phyloP scores from a whole-genome alignment of 2,329 filamentous ascomycete genomes.

The Pyricularia sp. region DNA sequence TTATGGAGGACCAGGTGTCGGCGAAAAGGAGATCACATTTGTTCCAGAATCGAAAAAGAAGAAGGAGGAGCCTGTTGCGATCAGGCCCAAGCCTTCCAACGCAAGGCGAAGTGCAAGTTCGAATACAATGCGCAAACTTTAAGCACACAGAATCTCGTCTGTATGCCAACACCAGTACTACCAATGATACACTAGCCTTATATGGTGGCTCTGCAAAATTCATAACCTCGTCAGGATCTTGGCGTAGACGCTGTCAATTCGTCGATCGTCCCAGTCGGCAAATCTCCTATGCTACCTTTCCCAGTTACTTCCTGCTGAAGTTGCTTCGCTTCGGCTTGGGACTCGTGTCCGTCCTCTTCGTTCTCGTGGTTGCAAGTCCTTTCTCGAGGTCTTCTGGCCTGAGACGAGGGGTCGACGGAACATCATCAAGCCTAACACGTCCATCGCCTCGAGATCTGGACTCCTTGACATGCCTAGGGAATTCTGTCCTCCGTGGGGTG shows the following conservation, averaged over 20 bases:
- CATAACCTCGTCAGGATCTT: background rate
- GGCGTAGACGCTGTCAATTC: background rate
- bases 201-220: background rate
- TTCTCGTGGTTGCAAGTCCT: constrained; percentile 25
- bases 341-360: background rate
- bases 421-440: constrained; percentile 41
- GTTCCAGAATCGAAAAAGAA: constrained; percentile 50
- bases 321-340: constrained; percentile 24
- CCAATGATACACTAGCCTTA: background rate
- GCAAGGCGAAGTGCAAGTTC: constrained; percentile 62
- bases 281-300: background rate
- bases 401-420: constrained; percentile 49
- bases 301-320: constrained; percentile 22
- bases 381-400: constrained; percentile 51
- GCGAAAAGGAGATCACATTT: constrained; percentile 65
- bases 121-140: constrained; percentile 65
- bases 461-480: constrained; percentile 48
- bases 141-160: constrained; percentile 11
- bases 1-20: constrained; percentile 38
- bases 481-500: constrained; percentile 52
- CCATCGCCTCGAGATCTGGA: constrained; percentile 20
- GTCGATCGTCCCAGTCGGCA: background rate
- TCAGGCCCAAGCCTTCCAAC: constrained; percentile 25
- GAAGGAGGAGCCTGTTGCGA: constrained; percentile 25
- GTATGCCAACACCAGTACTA: background rate